Percentiles rank a stretch among this genome's conserved stretches.
Conservation (phyloP, 768 basidiomycete species). For the Russula emetica region DNA sequence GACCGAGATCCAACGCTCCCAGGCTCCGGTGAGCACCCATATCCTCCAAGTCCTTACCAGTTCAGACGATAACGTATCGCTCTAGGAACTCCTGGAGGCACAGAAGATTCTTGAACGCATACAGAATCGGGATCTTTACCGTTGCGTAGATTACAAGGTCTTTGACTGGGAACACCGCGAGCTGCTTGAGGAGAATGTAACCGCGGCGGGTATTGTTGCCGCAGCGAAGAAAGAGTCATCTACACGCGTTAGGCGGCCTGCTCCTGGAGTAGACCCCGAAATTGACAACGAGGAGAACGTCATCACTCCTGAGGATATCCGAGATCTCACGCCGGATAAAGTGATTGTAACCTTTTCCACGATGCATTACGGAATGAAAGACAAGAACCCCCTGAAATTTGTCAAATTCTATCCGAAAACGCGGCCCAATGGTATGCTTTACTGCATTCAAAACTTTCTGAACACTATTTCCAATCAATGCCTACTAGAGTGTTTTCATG, state of each 20-base stretch:
- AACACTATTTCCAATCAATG: not conserved
- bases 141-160: constrained; percentile 60
- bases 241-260: not conserved
- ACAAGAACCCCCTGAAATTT: constrained; percentile 60
- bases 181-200: constrained; percentile 34
- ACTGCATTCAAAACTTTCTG: not conserved
- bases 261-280: not conserved
- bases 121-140: constrained; percentile 61
- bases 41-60: not conserved
- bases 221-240: constrained; percentile 30
- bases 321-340: constrained; percentile 42
- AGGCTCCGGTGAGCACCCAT: constrained; percentile 42
- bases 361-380: constrained; percentile 78
- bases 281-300: constrained; percentile 20
- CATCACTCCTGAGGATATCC: constrained; percentile 31
- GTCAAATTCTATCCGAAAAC: constrained; percentile 74
- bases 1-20: constrained; percentile 51
- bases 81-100: constrained; percentile 55
- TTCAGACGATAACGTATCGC: constrained; percentile 4
- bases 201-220: constrained; percentile 36
- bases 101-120: constrained; percentile 62
- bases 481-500: constrained; percentile 45
- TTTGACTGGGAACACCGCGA: constrained; percentile 37
- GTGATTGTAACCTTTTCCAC: constrained; percentile 58
- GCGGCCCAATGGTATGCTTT: constrained; percentile 47